Base-by-base conservation (phyloP, 164 flowering plant species). In the Aristolochia fimbriata region DNA sequence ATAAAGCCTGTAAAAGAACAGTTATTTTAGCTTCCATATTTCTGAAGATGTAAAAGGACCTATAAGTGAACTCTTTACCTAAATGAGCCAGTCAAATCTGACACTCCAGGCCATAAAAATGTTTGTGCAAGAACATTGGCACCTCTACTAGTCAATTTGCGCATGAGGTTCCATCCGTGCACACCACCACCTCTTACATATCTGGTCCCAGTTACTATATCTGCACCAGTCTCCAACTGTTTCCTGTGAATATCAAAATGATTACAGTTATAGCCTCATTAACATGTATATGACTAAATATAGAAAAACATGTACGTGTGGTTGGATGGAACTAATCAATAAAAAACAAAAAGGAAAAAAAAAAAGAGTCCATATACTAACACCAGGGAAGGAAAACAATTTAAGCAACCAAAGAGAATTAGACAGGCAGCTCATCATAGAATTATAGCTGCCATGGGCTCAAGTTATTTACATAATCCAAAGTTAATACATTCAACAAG, bases 161-260 rank as follows among this genome's bases (percentile, higher is more conserved):
- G 95, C 97, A 86, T 88, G 55, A 94, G 86, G 70, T 75, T 94
- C 99, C 97, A 94, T n/a, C 99, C 97, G 70, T 91, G 96, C 24
- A 94, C 96, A 60, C 97, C 97, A 56, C 99, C 99, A 70, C 97
- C 95, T 73, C 65, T 74, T 49, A 94, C 96, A 78, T 94, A 94
- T 20, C 99, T 77, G 50, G 99, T 91, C 55, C 99, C 97, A 43
- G 99, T 91, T 56, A 91, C 99, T 68, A 91, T 91, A 71, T 83
- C 78, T 30, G 99, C 97, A 73, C 84, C 88, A 59, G 97, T 88
- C 67, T 85, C 95, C 65, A 68, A 68, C 71, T 94, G 99, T 69
- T 88, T 90, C 79, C 99, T 93, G 63, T 50, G n/a, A 66, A 63
- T 22, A 41, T 37, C 17, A 23, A 59, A 15, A 47, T 30, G 25